Base-by-base conservation (phyloP, 495 filamentous ascomycete genomes). In the Talaromyces stipitatus region DNA sequence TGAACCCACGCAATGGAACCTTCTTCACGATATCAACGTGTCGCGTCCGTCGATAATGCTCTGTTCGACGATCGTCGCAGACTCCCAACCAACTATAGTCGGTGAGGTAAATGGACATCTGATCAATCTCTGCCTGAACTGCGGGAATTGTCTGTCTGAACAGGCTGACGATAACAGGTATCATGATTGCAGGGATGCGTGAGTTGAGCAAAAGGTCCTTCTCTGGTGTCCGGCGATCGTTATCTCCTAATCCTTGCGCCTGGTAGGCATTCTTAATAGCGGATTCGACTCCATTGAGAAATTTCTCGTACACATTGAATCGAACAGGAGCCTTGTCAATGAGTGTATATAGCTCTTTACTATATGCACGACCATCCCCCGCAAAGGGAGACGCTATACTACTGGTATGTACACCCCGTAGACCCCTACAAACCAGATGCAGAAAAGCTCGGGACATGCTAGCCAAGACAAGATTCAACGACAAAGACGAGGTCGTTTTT, bases 391-490 rank as follows among this genome's bases (percentile, higher is more conserved):
- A 65, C 27, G 64, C 58, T 41, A 47, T 66, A 60, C 72, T 72
- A 36, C 71, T 69, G 6, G 65, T 63, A 36, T 71, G 63, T 14
- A 82, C 61, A 41, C 69, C 69, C 38, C 72, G 73, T 28, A 91
- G 78, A 27, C 81, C 81, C 50, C 83, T 85, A 68, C 85, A 89
- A 55, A 83, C 78, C 38, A 84, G 84, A 16, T 78, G 79, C 52
- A 92, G 72, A 61, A 91, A 85, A 45, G 82, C 80, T 10, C 90
- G 83, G 12, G 87, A 85, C 60, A 87, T 83, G 51, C 86, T 89
- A 57, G 85, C 85, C 22, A 92, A 80, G 48, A 91, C 72, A 48
- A 91, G 73, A 58, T 89, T 74, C 23, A 95, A 75, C 23, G 85
- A 74, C 12, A 89, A 72, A 61, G 72, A 85, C 67, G 66, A 72